Conservation (phyloP, 305 asterid genomes). For the Plantago coronopus region DNA sequence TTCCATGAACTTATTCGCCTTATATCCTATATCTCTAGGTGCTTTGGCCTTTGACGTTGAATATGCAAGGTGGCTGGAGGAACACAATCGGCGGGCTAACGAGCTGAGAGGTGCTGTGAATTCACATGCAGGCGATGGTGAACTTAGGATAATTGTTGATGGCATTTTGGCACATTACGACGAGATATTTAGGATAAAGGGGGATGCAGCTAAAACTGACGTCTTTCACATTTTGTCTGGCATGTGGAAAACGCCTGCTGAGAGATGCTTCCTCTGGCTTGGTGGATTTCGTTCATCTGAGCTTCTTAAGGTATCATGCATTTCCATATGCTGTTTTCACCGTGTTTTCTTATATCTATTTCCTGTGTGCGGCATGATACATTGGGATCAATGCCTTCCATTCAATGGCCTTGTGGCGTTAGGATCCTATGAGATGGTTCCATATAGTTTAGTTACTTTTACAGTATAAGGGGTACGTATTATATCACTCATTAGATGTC, state of each 20-base stretch:
- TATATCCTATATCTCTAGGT: conserved; percentile 31
- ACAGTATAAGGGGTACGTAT: no score
- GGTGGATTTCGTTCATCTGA: conserved; percentile 83
- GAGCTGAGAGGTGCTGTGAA: conserved; percentile 46
- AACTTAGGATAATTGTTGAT: conserved; percentile 39
- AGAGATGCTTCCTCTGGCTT: conserved; percentile 82
- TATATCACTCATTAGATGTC: no score
- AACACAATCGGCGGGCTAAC: conserved; percentile 37
- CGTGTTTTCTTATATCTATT: no score
- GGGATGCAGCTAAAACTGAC: conserved; percentile 60
- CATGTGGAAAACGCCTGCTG: conserved; percentile 86
- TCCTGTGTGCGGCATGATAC: no score
- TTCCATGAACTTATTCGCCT: background rate
- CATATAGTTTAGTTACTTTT: no score
- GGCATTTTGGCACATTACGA: conserved; percentile 35
- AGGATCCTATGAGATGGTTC: no score
- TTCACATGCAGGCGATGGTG: conserved; percentile 49
- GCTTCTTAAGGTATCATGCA: conserved; percentile 54
- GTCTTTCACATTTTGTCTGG: conserved; percentile 73
- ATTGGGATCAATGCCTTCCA: no score
- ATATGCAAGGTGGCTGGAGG: conserved; percentile 53
- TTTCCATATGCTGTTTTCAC: background rate
- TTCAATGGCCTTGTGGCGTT: no score
- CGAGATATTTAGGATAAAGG: conserved; percentile 51
- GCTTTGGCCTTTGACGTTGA: conserved; percentile 54